Percentiles rank a stretch among this genome's conserved stretches.
phyloP scores from a whole-genome alignment of 208 protist species.

The Naegleria fowleri region DNA sequence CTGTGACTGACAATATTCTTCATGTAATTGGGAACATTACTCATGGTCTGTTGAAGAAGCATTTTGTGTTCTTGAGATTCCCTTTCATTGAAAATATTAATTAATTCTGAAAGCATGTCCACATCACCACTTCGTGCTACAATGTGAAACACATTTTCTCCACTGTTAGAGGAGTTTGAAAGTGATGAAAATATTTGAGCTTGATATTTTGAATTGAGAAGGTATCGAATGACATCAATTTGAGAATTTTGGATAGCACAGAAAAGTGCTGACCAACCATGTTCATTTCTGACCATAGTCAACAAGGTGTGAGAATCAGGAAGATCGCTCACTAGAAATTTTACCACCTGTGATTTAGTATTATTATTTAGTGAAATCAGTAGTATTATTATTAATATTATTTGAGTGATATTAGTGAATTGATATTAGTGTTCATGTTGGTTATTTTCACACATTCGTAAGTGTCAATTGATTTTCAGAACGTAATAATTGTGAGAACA shows the following conservation, averaged over 20 bases:
- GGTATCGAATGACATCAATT: not conserved
- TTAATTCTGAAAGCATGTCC: not conserved
- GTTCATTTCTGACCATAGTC: not conserved
- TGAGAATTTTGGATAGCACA: not conserved
- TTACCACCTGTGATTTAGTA: too few species aligned
- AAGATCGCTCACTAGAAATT: not conserved
- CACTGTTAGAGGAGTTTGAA: not conserved
- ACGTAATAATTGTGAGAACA: too few species aligned
- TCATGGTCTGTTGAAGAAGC: not conserved
- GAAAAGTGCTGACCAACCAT: not conserved
- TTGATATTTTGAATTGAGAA: not conserved
- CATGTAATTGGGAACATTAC: not conserved
- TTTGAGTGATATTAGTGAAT: too few species aligned
- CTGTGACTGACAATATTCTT: not conserved
- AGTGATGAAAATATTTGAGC: not conserved
- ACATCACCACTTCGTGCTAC: not conserved
- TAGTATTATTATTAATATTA: too few species aligned
- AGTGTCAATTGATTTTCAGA: too few species aligned
- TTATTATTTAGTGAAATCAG: too few species aligned
- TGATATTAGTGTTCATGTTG: too few species aligned
- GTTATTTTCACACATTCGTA: too few species aligned
- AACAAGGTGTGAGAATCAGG: not conserved
- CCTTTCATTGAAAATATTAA: not conserved
- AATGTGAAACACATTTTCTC: slow-evolving; percentile 2
- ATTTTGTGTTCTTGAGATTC: not conserved